These are phyloP conservation scores for Fusarium sp. DNA, from an alignment of 2,329 filamentous ascomycete genomes.

Conservation along the genomic window DNA sequence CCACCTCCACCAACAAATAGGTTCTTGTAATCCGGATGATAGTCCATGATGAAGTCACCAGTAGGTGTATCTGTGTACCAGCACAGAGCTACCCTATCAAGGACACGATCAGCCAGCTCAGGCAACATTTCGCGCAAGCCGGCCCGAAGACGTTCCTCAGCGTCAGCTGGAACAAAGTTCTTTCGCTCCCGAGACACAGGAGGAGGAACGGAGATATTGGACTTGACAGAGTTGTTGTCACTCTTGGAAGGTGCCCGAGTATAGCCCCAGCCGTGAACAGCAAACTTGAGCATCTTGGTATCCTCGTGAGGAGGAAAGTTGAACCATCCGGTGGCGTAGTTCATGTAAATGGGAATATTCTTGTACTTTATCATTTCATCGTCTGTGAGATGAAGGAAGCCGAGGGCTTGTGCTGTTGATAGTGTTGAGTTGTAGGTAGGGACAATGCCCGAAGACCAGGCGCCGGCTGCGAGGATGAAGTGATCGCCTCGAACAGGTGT, in stretches of 20 bases:
- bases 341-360: constrained; percentile 30
- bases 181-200: constrained; percentile 1
- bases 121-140: constrained; percentile 30
- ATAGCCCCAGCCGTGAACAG: constrained; percentile 34
- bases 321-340: constrained; percentile 37
- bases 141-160: constrained; percentile 14
- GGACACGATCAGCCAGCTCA: constrained; percentile 21
- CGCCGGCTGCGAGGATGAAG: constrained; percentile 27
- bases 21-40: constrained; percentile 34
- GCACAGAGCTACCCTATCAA: constrained; percentile 19
- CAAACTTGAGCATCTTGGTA: constrained; percentile 30
- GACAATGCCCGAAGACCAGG: constrained; percentile 16
- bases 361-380: constrained; percentile 23
- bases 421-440: constrained; percentile 26
- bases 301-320: constrained; percentile 36
- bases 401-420: constrained; percentile 25
- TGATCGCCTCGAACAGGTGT: constrained; percentile 4
- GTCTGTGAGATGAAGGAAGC: constrained; percentile 26
- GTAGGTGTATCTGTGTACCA: constrained; percentile 38
- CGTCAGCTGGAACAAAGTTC: constrained; percentile 29
- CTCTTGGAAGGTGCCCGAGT: constrained; percentile 1
- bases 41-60: constrained; percentile 38
- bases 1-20: constrained; percentile 29
- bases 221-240: not conserved
- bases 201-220: constrained; percentile 16